These are phyloP conservation scores for Mycena epipterygia DNA, from an alignment of 768 basidiomycete species.

Conservation along the genomic window DNA sequence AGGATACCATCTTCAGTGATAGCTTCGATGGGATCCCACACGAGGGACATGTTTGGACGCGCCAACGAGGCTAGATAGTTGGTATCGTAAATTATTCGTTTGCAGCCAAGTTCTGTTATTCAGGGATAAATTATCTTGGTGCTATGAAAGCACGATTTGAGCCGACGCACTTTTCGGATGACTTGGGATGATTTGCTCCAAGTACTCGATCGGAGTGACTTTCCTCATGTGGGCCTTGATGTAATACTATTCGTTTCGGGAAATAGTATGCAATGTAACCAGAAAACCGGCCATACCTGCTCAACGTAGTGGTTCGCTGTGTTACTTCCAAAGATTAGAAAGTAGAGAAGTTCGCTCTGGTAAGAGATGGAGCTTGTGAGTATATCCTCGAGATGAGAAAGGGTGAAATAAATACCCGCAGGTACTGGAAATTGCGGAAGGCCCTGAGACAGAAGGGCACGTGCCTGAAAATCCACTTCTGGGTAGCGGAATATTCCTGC, in stretches of 20 bases:
- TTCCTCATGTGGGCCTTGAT: slow-evolving; percentile 50
- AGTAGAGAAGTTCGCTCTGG: slow-evolving; percentile 25
- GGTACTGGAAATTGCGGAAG: slow-evolving; percentile 42
- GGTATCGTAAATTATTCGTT: slow-evolving; percentile 8
- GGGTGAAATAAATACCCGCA: slow-evolving; percentile 28
- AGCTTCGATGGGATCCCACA: slow-evolving; percentile 19
- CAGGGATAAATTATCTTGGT: no score
- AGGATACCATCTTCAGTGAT: background rate
- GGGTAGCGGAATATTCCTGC: slow-evolving; percentile 43
- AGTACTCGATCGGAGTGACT: slow-evolving; percentile 61
- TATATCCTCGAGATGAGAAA: background rate
- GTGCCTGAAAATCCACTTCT: slow-evolving; percentile 58
- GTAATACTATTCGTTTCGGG: no score
- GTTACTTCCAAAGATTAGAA: slow-evolving; percentile 15
- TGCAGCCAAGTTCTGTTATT: slow-evolving; percentile 15
- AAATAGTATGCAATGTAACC: no score
- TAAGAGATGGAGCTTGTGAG: background rate
- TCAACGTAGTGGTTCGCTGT: no score
- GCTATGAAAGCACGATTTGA: background rate
- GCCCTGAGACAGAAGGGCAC: slow-evolving; percentile 53
- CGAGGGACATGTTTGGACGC: slow-evolving; percentile 9
- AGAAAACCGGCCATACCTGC: slow-evolving; percentile 3
- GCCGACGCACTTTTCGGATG: slow-evolving; percentile 56
- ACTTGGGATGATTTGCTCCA: slow-evolving; percentile 59
- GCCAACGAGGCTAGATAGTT: slow-evolving; percentile 5